These are phyloP conservation scores for Moricandia moricandioides DNA, from an alignment of 345 rosid species.

Conservation along the genomic window DNA sequence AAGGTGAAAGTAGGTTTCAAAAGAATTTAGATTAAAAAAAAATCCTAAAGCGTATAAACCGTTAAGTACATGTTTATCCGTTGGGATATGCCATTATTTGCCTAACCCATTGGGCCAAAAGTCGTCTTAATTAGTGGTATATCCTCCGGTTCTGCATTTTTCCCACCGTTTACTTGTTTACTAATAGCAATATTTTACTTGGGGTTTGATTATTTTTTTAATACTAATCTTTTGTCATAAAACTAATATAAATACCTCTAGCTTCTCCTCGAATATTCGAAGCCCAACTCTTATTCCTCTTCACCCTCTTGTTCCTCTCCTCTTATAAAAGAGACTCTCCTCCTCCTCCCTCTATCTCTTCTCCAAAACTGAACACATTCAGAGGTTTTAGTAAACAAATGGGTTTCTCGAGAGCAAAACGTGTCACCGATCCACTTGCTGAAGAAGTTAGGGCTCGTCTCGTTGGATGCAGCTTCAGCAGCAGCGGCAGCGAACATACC, in stretches of 20 bases:
- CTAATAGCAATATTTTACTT: background rate
- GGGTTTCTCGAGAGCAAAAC: conserved; percentile 42
- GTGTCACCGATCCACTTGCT: conserved; percentile 62
- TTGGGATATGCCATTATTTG: conserved; percentile 29
- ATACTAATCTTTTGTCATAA: background rate
- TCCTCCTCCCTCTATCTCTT: background rate
- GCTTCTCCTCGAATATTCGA: conserved; percentile 33
- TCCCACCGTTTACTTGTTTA: conserved; percentile 12
- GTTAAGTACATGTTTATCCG: background rate
- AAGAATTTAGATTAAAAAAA: background rate
- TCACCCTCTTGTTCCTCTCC: conserved; percentile 10
- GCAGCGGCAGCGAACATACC: conserved; percentile 86
- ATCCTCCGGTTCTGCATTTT: conserved; percentile 31
- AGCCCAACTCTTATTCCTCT: background rate
- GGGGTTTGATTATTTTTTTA: background rate
- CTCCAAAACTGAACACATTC: conserved; percentile 8
- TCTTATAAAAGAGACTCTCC: conserved; percentile 9
- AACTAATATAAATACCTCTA: background rate
- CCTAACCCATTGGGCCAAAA: conserved; percentile 24
- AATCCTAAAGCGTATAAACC: background rate
- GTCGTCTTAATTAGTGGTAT: conserved; percentile 19
- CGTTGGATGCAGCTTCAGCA: conserved; percentile 49
- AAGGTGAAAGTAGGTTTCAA: background rate
- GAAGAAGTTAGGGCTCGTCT: conserved; percentile 67
- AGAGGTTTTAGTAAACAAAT: background rate